A percentile compares a stretch with the other conserved stretches of the same genome.
Conservation (phyloP, 2,329 filamentous ascomycete genomes). For the Thelonectria discophora region DNA sequence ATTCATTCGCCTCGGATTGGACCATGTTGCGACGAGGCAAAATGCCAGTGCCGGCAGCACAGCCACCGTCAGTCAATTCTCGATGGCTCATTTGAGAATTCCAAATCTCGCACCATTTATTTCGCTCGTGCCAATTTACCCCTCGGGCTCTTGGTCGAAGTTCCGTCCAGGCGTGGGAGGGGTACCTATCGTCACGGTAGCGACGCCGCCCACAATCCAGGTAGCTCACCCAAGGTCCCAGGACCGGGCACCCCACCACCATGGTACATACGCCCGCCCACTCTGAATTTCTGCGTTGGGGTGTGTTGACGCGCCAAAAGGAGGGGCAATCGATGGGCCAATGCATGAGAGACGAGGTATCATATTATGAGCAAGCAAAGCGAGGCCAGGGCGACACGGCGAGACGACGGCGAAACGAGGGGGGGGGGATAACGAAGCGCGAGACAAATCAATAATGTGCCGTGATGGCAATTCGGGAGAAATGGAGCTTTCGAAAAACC, state of each 20-base stretch:
- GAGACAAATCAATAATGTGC: slow-evolving; percentile 7
- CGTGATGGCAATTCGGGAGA: slow-evolving; percentile 1
- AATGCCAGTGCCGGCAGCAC: slow-evolving; percentile 13
- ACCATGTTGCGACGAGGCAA: neutral
- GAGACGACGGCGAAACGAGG: too few relatives aligned
- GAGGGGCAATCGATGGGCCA: slow-evolving; percentile 26
- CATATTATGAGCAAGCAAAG: slow-evolving; percentile 5
- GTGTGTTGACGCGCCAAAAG: slow-evolving; percentile 12
- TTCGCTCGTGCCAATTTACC: neutral
- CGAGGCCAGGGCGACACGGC: neutral
- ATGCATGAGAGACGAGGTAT: slow-evolving; percentile 8
- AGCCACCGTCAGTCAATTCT: slow-evolving; percentile 1
- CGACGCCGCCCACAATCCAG: neutral
- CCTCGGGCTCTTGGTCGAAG: slow-evolving; percentile 7
- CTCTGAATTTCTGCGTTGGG: neutral
- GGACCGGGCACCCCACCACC: slow-evolving; percentile 19
- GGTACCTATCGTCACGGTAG: slow-evolving; percentile 18
- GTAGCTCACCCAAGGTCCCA: neutral
- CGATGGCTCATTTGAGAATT: neutral
- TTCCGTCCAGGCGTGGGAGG: neutral
- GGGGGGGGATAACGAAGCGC: neutral
- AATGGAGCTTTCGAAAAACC: neutral
- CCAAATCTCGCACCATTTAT: neutral
- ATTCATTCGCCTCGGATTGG: slow-evolving; percentile 1
- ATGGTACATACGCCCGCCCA: slow-evolving; percentile 12